Evolutionary conservation across 2,329 filamentous ascomycete genomes (phyloP).

Genomic region (Penicillium capsulatum): DNA sequence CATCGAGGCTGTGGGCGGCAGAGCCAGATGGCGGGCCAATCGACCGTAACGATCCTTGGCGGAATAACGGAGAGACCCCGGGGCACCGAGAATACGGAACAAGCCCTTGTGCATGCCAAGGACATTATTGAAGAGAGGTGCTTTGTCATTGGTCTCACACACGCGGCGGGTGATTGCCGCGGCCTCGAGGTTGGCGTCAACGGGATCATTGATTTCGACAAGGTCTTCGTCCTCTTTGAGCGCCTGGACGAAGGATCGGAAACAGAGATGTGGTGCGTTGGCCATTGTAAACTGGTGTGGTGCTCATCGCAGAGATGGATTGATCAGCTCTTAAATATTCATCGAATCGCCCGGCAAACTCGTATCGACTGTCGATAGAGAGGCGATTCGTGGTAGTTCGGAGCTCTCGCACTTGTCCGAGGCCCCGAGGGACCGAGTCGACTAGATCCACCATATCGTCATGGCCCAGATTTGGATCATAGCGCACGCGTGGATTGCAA

Average conservation of each 20-base stretch:
- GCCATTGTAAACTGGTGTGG: no score
- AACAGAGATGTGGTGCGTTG: slow-evolving; percentile 34
- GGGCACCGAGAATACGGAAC: slow-evolving; percentile 48
- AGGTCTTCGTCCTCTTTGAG: slow-evolving; percentile 45
- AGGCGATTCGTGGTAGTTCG: no score
- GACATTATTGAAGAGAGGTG: slow-evolving; percentile 52
- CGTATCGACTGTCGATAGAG: no score
- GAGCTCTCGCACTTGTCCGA: no score
- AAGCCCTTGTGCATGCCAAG: slow-evolving; percentile 46
- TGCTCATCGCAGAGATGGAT: no score
- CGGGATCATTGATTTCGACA: slow-evolving; percentile 40
- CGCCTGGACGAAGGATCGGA: slow-evolving; percentile 46
- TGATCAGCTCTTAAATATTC: no score
- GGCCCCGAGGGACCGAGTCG: no score
- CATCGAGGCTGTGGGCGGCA: slow-evolving; percentile 38
- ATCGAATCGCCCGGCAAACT: no score
- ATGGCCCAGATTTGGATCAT: no score
- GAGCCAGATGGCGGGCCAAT: slow-evolving; percentile 41
- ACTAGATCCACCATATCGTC: no score
- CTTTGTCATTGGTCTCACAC: slow-evolving; percentile 46
- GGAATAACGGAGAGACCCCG: slow-evolving; percentile 37
- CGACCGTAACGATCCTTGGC: slow-evolving; percentile 38
- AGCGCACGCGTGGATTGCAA: no score
- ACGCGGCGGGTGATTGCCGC: slow-evolving; percentile 47
- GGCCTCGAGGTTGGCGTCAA: slow-evolving; percentile 47